Evolutionary conservation across 2,329 filamentous ascomycete genomes (phyloP), one percentile per base, ranked within the genome.

Genomic region (Trichophyton schoenleinii): DNA sequence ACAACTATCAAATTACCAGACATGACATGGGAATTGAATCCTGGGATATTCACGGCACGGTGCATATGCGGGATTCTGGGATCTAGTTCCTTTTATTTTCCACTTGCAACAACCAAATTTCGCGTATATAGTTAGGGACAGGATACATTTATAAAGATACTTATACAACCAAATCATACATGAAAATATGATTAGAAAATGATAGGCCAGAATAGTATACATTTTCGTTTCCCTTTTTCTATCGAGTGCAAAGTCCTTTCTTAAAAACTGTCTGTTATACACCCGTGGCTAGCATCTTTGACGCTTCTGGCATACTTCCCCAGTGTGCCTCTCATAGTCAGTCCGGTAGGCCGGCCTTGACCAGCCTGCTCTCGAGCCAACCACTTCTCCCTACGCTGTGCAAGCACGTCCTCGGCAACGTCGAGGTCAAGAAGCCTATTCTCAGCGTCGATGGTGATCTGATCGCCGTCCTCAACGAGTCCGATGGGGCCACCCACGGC

Each of bases 401-500:
- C 78, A 68, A 89, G 76, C 73, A 89, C 87, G 61, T 81, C 80
- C 22, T 87, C 81, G 8, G 46, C 36, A 8, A 67, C 66, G 13
- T 65, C 61, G 1, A 67, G 61, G 34, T 67, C 63, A 5, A 67
- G 61, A n/a, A 63, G 13, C 31, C 64, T 61, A 31, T 65, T 83
- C 67, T 89, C 84, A 0, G 91, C 91, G 71, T 94, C 88, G 69
- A 97, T 96, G 2, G 88, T 91, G 59, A 97, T 84, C 28, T 83
- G 74, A 73, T 97, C 92, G 1, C 89, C 92, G 68, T 95, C 82
- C 67, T 78, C 72, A 1, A 96, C 89, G 4, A 95, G 77, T 0
- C 88, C 91, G 69, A 97, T 91, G 0, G 92, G 91, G 0, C 92
- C 92, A 15, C 92, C 92, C 1, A 87, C 86, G 0, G 88, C 89